Percentiles rank a stretch among this genome's conserved stretches.
Conservation (phyloP, 2,329 filamentous ascomycete genomes). For the Cordyceps farinosa region DNA sequence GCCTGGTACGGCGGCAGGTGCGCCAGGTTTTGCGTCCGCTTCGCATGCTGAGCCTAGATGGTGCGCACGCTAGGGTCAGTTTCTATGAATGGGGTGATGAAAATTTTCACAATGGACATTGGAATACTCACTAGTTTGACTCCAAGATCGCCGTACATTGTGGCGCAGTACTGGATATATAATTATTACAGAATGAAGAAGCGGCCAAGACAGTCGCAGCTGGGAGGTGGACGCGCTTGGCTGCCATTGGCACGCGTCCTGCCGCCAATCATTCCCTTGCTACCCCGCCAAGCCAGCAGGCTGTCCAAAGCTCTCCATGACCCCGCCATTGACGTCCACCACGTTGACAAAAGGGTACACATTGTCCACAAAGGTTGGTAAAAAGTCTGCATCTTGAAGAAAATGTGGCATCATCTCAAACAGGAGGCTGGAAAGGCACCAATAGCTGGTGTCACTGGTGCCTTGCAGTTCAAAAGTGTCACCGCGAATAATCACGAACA, state of each 20-base stretch:
- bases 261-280: constrained; percentile 18
- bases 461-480: background rate
- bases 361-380: background rate
- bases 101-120: background rate
- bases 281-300: constrained; percentile 20
- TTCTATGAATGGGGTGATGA: constrained; percentile 20
- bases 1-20: constrained; percentile 90
- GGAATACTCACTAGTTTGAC: constrained; percentile 68
- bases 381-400: background rate
- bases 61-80: background rate
- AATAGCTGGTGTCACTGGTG: too few species aligned
- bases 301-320: background rate
- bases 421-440: too few species aligned
- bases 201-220: background rate
- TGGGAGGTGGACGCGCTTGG: constrained; percentile 3
- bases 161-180: constrained; percentile 1
- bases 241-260: constrained; percentile 17
- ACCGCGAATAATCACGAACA: background rate
- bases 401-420: background rate
- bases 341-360: background rate
- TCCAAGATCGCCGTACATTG: constrained; percentile 84
- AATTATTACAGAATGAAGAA: background rate
- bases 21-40: constrained; percentile 81
- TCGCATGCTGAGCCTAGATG: constrained; percentile 83
- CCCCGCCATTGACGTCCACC: constrained; percentile 6